Percentiles rank a stretch among this genome's conserved stretches.
These are phyloP conservation scores for Megacollybia platyphylla DNA, from an alignment of 1,284 basidiomycete genomes.

Conservation along the genomic window DNA sequence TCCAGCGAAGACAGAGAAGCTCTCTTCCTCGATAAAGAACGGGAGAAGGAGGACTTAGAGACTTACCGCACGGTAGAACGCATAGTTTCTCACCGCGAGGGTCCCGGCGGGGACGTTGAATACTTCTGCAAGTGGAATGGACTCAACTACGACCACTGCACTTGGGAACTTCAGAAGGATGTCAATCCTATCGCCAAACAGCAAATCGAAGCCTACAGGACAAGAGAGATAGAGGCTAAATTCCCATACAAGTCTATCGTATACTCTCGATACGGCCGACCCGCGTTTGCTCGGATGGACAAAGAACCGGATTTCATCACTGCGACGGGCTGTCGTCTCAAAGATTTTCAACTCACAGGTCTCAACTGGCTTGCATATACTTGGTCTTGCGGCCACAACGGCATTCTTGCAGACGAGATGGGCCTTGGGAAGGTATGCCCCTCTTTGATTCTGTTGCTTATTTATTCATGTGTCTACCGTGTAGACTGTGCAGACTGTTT, in stretches of 20 bases:
- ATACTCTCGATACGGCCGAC: slow-evolving; percentile 64
- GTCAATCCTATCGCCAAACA: slow-evolving; percentile 63
- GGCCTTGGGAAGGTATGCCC: slow-evolving; percentile 82
- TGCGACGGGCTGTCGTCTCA: slow-evolving; percentile 71
- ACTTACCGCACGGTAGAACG: slow-evolving; percentile 89
- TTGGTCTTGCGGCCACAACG: slow-evolving; percentile 92
- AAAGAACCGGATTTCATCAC: slow-evolving; percentile 87
- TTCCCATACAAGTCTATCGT: slow-evolving; percentile 80
- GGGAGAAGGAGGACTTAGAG: slow-evolving; percentile 83
- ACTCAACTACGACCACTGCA: slow-evolving; percentile 90
- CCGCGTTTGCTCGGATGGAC: slow-evolving; percentile 75
- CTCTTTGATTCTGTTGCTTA: slow-evolving; percentile 2
- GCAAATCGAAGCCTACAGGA: slow-evolving; percentile 74
- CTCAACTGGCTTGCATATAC: slow-evolving; percentile 97
- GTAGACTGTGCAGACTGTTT: slow-evolving; percentile 90
- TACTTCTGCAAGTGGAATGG: slow-evolving; percentile 98
- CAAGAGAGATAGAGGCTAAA: slow-evolving; percentile 66
- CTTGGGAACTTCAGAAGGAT: slow-evolving; percentile 86
- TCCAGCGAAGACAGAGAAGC: slow-evolving; percentile 86
- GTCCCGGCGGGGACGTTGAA: slow-evolving; percentile 56
- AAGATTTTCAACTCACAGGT: slow-evolving; percentile 97
- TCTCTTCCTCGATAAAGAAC: slow-evolving; percentile 81
- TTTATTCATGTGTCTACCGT: slow-evolving; percentile 7
- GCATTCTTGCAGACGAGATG: slow-evolving; percentile 99
- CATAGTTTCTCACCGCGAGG: slow-evolving; percentile 76